Percentiles rank a stretch among this genome's conserved stretches.
These are phyloP conservation scores for Isoetes taiwanensis DNA, from an alignment of 75 land plant species.

Conservation along the genomic window DNA sequence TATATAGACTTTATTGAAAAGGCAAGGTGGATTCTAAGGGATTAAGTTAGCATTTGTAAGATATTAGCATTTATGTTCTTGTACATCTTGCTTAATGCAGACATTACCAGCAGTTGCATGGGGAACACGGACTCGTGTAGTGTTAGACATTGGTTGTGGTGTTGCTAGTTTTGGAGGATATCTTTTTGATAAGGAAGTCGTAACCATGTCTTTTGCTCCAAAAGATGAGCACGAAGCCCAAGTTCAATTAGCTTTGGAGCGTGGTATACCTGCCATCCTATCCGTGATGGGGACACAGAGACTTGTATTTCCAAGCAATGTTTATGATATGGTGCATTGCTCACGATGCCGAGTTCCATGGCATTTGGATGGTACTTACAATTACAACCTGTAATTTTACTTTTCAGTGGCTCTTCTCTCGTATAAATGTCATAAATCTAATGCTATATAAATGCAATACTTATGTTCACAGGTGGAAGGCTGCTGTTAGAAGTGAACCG, in stretches of 20 bases:
- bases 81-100: conserved; percentile 18
- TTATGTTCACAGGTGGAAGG: conserved; percentile 84
- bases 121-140: conserved; percentile 60
- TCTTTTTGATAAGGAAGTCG: conserved; percentile 11
- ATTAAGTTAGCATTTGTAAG: too few species aligned
- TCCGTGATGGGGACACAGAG: conserved; percentile 18
- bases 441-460: too few species aligned
- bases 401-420: background rate
- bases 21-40: too few species aligned
- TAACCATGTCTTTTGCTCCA: conserved; percentile 21
- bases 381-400: too few species aligned
- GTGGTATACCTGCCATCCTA: conserved; percentile 22
- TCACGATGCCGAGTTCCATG: conserved; percentile 20
- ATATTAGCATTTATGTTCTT: too few species aligned
- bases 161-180: conserved; percentile 22
- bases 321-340: conserved; percentile 22
- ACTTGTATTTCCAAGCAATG: conserved; percentile 16
- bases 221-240: conserved; percentile 22
- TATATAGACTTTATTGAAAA: conserved; percentile 62
- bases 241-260: conserved; percentile 20
- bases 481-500: conserved; percentile 73
- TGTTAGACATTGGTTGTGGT: conserved; percentile 88
- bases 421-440: too few species aligned
- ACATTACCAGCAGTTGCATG: conserved; percentile 60
- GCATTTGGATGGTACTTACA: conserved; percentile 9